A percentile compares a stretch with the other conserved stretches of the same genome.
Evolutionary conservation across 2,329 filamentous ascomycete genomes (phyloP).

Genomic region (Fonsecaea monophora): DNA sequence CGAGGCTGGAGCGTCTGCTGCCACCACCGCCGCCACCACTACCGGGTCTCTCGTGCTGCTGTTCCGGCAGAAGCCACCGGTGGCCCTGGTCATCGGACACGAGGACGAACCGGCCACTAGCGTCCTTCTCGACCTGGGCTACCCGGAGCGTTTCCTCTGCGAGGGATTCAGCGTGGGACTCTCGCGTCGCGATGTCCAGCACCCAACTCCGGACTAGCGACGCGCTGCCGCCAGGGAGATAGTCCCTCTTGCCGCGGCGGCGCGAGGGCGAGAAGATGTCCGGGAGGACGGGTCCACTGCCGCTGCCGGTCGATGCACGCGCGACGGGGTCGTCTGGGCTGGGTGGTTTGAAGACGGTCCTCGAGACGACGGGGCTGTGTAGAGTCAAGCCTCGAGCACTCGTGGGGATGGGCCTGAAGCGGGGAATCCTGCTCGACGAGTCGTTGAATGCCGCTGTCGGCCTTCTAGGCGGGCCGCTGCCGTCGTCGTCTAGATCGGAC

Average conservation of each 20-base stretch:
- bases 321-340: not conserved
- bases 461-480: not conserved
- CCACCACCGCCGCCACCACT: not conserved
- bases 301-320: slow-evolving; percentile 8
- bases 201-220: slow-evolving; percentile 36
- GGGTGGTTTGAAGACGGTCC: slow-evolving; percentile 19
- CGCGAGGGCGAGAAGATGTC: slow-evolving; percentile 40
- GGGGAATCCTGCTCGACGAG: slow-evolving; percentile 7
- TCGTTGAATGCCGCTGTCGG: slow-evolving; percentile 1
- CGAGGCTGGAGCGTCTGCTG: not conserved
- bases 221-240: slow-evolving; percentile 35
- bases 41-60: slow-evolving; percentile 18
- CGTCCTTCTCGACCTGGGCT: slow-evolving; percentile 19
- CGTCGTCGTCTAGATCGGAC: slow-evolving; percentile 9
- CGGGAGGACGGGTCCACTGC: slow-evolving; percentile 22
- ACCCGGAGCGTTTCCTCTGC: slow-evolving; percentile 20
- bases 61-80: slow-evolving; percentile 33
- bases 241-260: slow-evolving; percentile 35
- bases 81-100: slow-evolving; percentile 22
- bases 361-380: slow-evolving; percentile 10
- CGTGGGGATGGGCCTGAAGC: slow-evolving; percentile 10
- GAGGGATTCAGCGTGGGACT: slow-evolving; percentile 15
- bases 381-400: not conserved
- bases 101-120: slow-evolving; percentile 29
- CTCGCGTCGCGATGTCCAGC: slow-evolving; percentile 32